Conservation (phyloP, 1,139 yeast genomes). For the Diutina mesorugosa region DNA sequence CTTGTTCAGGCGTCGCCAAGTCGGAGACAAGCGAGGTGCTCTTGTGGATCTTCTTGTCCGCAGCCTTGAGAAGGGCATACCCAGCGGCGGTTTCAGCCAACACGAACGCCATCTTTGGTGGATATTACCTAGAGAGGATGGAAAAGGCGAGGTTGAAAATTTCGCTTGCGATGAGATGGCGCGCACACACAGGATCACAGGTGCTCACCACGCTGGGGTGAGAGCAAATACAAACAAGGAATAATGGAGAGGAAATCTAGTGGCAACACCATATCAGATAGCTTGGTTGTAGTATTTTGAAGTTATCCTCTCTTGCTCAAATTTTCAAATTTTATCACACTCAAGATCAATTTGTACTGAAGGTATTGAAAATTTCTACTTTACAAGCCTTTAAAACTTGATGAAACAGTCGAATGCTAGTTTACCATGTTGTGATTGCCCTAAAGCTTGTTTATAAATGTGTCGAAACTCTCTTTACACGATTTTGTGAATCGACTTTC, state of each 20-base stretch:
- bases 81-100: slow-evolving; percentile 98
- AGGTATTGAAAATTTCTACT: no score
- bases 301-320: no score
- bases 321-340: no score
- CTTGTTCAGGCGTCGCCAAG: slow-evolving; percentile 74
- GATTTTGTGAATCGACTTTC: no score
- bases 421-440: no score
- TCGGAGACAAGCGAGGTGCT: slow-evolving; percentile 65
- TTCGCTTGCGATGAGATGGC: slow-evolving; percentile 2
- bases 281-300: no score
- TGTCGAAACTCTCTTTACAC: no score
- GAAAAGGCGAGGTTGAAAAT: slow-evolving; percentile 1
- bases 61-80: slow-evolving; percentile 91
- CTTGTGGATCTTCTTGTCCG: slow-evolving; percentile 94
- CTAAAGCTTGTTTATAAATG: no score
- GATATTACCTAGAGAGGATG: not conserved
- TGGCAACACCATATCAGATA: no score
- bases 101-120: slow-evolving; percentile 72
- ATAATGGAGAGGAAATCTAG: not conserved
- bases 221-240: not conserved
- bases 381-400: no score
- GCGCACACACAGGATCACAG: not conserved
- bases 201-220: not conserved
- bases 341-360: no score
- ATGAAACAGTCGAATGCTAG: no score